Conservation (phyloP, 768 basidiomycete species). For the Hysterangium stoloniferum region DNA sequence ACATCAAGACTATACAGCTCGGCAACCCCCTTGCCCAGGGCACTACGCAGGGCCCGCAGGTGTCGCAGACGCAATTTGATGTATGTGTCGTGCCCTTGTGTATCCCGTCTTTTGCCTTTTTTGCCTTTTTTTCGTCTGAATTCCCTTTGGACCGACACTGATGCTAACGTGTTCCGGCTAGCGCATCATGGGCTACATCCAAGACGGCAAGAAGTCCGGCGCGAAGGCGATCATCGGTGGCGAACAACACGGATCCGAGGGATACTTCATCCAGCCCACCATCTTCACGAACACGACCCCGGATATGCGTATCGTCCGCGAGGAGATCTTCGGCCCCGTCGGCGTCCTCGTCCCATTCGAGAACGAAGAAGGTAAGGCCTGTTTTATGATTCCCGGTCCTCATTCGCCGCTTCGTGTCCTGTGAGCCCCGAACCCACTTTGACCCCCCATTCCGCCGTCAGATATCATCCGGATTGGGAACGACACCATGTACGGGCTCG, state of each 20-base stretch:
- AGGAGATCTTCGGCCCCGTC: constrained; percentile 80
- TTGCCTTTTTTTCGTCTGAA: neutral
- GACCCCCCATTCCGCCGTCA: neutral
- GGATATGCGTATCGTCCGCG: constrained; percentile 67
- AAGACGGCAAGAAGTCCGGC: constrained; percentile 64
- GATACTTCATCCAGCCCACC: constrained; percentile 72
- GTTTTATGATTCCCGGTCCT: neutral
- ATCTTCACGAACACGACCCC: constrained; percentile 60
- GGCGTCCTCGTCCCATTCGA: constrained; percentile 72
- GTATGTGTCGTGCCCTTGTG: constrained; percentile 32
- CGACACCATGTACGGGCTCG: constrained; percentile 81
- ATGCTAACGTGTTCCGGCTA: constrained; percentile 21
- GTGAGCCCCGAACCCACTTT: neutral
- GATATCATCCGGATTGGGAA: constrained; percentile 73
- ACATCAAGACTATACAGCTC: constrained; percentile 43
- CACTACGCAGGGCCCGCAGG: constrained; percentile 71
- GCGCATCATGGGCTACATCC: constrained; percentile 74
- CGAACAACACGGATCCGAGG: constrained; percentile 45
- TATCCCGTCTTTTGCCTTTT: neutral
- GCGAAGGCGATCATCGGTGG: constrained; percentile 64
- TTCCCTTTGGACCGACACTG: neutral
- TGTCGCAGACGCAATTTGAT: constrained; percentile 67
- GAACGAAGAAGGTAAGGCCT: constrained; percentile 35
- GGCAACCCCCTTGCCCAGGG: constrained; percentile 62
- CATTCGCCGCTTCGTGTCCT: no score